Percentiles rank a stretch among this genome's conserved stretches.
phyloP scores from a whole-genome alignment of 148 eudicot species.

The Fallopia convolvulus region DNA sequence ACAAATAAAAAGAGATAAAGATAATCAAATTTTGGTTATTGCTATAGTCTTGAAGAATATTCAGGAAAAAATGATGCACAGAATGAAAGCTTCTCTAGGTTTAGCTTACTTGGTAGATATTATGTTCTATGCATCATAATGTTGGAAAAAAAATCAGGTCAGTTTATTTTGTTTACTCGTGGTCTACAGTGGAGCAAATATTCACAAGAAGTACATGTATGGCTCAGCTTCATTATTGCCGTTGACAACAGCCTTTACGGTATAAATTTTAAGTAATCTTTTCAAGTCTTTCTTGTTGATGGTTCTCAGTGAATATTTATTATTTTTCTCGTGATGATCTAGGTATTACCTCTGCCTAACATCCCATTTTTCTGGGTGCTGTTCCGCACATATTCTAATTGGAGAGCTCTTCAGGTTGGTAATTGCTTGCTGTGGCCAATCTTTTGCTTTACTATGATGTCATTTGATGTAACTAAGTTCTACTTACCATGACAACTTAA shows the following conservation, averaged over 20 bases:
- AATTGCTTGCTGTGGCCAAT: neutral
- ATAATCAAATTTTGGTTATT: neutral
- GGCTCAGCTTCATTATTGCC: slow-evolving; percentile 87
- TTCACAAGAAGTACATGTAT: slow-evolving; percentile 85
- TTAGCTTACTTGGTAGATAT: neutral
- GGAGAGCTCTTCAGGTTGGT: slow-evolving; percentile 89
- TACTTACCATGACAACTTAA: neutral
- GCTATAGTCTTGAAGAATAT: neutral
- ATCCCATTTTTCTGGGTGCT: slow-evolving; percentile 95
- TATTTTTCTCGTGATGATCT: slow-evolving; percentile 12
- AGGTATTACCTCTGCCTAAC: slow-evolving; percentile 96
- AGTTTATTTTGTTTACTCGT: neutral
- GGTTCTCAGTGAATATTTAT: neutral
- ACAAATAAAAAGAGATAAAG: neutral
- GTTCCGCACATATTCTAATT: slow-evolving; percentile 88
- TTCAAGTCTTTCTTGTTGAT: neutral
- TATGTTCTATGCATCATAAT: neutral
- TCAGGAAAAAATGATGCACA: neutral
- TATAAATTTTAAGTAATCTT: slow-evolving; percentile 21
- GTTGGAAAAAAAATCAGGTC: neutral
- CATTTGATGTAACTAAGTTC: neutral
- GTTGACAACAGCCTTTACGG: slow-evolving; percentile 56
- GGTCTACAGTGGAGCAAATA: slow-evolving; percentile 55
- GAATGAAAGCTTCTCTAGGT: neutral
- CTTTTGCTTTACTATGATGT: neutral